Evolutionary conservation across 75 land plant species (phyloP).

Genomic region (Pseudotsuga menziesii): DNA sequence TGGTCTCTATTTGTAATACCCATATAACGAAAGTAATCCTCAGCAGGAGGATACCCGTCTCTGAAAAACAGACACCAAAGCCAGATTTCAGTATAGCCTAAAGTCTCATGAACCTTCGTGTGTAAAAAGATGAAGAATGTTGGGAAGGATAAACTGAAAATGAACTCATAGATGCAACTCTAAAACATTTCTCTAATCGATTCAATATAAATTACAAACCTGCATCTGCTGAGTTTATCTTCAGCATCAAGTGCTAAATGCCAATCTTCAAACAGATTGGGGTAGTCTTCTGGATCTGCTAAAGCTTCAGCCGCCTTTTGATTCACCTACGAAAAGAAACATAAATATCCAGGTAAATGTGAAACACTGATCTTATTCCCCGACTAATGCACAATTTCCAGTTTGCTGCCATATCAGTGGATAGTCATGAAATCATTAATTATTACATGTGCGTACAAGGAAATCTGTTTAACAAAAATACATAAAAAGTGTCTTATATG

Average conservation of each 20-base stretch:
- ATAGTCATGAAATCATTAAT: neutral
- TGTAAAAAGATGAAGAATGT: neutral
- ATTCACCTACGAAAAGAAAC: constrained; percentile 22
- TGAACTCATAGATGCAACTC: neutral
- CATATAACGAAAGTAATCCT: constrained; percentile 19
- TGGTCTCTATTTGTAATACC: constrained; percentile 15
- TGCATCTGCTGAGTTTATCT: constrained; percentile 13
- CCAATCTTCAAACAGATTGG: constrained; percentile 46
- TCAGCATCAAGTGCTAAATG: constrained; percentile 32
- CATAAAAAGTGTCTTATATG: neutral
- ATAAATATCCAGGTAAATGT: too few relatives aligned
- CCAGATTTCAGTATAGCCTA: neutral
- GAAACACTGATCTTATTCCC: too few relatives aligned
- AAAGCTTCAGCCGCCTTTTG: constrained; percentile 41
- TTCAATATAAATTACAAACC: constrained; percentile 19
- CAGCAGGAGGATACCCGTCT: constrained; percentile 21
- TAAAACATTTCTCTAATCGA: neutral
- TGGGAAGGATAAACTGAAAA: neutral
- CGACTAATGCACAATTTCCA: too few relatives aligned
- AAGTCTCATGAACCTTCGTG: neutral
- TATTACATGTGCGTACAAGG: neutral
- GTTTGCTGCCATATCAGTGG: neutral
- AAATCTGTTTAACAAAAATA: neutral
- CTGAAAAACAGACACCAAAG: constrained; percentile 10
- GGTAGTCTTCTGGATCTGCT: constrained; percentile 44